Percentiles rank a stretch among this genome's conserved stretches.
These are phyloP conservation scores for Penicillium canescens DNA, from an alignment of 495 filamentous ascomycete species.

Conservation along the genomic window DNA sequence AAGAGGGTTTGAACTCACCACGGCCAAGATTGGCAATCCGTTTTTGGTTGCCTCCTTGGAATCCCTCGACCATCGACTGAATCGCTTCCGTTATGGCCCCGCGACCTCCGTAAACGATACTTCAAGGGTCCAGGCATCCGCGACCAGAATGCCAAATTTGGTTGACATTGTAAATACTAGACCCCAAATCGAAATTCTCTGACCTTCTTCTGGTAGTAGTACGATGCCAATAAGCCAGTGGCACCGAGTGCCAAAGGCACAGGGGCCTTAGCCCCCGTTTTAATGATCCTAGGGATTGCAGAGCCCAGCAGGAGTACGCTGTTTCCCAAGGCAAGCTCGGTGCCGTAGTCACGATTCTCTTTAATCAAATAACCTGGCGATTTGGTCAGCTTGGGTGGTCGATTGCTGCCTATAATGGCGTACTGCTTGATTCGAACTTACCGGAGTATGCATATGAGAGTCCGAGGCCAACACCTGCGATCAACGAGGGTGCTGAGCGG, in stretches of 20 bases:
- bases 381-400: background rate
- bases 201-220: conserved; percentile 21
- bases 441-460: conserved; percentile 17
- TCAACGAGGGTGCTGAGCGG: conserved; percentile 14
- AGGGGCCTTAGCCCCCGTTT: conserved; percentile 5
- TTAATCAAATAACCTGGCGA: conserved; percentile 20
- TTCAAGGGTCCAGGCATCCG: too few species aligned
- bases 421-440: background rate
- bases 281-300: conserved; percentile 14
- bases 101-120: too few species aligned
- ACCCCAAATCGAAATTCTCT: conserved; percentile 18
- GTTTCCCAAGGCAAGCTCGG: conserved; percentile 17
- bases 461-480: conserved; percentile 16
- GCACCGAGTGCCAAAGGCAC: conserved; percentile 14
- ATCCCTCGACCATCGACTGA: too few species aligned
- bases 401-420: background rate
- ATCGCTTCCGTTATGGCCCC: too few species aligned
- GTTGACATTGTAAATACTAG: background rate
- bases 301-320: conserved; percentile 16
- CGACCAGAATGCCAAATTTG: too few species aligned
- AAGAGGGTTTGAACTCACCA: too few species aligned
- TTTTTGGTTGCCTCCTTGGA: too few species aligned
- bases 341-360: conserved; percentile 23
- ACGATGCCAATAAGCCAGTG: conserved; percentile 16
- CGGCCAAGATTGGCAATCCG: too few species aligned